Base-by-base conservation (phyloP, 768 basidiomycete species). In the Serendipita sp. region DNA sequence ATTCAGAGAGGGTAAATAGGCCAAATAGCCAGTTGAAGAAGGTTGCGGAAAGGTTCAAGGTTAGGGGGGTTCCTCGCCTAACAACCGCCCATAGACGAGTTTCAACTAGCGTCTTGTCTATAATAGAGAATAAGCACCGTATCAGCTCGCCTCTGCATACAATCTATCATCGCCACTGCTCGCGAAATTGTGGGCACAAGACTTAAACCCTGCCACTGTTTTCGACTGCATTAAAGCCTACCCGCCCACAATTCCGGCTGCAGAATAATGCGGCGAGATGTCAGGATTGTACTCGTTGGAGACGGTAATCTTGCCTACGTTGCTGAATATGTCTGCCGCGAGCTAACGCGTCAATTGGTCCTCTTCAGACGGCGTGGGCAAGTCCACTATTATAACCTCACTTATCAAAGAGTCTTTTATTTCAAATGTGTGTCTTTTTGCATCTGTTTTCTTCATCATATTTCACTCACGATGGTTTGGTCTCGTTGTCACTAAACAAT, bases 391-490 rank as follows among this genome's bases (percentile, higher is more conserved):
- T 72, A 85, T 98, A 73, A 96, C 92, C 18, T 92, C 92, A 41
- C 81, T 97, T 72, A 97, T 99, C 76, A 97, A 97, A 74, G 91
- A 95, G 74, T 86, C 89, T 36, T 96, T 88, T 73, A 89, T 97
- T 63, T 78, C 88, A 45, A 89, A 93, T 76, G 94, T 93, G 74
- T 68, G 80, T 72, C 44, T 52, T 65, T 48, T 46, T 15, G 23
- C n/a, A 23, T 30, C 28, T 7, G 48, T 32, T 13, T 32, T 51
- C n/a, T 18, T 8, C 18, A 8, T 5, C 48, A 18, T n/a, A 18
- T 32, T 51, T 5, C 48, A 5, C n/a, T 8, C 7, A 7, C n/a
- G 8, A 51, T 32, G 48, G 5, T 46, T 46, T 46, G 13, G 48
- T 51, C 5, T 51, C 30, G 8, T 18, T 3, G 48, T 51, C 8